Percentiles rank a stretch among this genome's conserved stretches.
phyloP scores from a whole-genome alignment of 2,329 filamentous ascomycete genomes.

The Nigrospora sphaerica region DNA sequence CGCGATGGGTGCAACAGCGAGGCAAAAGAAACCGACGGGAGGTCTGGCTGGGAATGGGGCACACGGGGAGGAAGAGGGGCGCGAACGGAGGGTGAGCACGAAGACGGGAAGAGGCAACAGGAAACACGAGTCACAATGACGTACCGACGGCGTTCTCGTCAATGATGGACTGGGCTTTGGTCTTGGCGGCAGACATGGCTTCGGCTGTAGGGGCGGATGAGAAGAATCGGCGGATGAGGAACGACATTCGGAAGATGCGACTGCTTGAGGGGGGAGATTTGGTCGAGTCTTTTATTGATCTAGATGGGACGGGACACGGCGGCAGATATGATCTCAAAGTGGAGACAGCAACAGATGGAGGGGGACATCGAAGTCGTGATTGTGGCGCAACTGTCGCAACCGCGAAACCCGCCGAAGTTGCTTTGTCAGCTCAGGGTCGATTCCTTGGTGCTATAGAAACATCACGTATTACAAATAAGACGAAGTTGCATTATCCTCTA shows the following conservation, averaged over 20 bases:
- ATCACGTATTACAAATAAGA: no score
- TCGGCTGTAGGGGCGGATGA: constrained; percentile 47
- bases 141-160: constrained; percentile 79
- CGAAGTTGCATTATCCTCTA: no score
- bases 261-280: no score
- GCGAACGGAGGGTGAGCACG: background rate
- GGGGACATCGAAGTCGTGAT: background rate
- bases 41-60: no score
- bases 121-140: constrained; percentile 19
- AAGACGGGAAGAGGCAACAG: background rate
- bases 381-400: no score
- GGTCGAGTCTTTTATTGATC: background rate
- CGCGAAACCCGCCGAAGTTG: no score
- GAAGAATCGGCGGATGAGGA: constrained; percentile 69
- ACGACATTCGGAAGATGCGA: constrained; percentile 32
- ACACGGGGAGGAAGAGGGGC: no score
- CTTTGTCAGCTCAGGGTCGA: no score
- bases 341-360: background rate
- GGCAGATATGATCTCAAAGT: background rate
- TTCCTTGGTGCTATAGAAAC: no score
- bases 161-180: constrained; percentile 80
- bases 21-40: no score
- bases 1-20: no score
- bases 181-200: constrained; percentile 75
- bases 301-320: background rate